phyloP scores from a whole-genome alignment of 2,329 filamentous ascomycete species.

The Helotiales sp. region DNA sequence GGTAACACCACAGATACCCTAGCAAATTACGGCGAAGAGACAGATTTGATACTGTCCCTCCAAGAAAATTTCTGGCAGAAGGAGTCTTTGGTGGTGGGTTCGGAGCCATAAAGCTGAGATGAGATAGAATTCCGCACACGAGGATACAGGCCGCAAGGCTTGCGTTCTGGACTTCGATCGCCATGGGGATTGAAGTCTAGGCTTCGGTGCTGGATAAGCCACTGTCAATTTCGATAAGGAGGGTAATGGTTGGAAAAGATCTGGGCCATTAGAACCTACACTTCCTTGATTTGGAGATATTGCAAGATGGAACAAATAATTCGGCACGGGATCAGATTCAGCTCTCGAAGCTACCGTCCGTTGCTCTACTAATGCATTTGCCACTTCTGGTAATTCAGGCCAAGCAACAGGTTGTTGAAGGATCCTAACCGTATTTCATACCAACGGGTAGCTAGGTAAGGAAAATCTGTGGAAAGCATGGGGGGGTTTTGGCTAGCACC shows the following conservation, averaged over 20 bases:
- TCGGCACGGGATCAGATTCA: not conserved
- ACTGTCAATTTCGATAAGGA: not conserved
- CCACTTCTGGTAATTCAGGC: not conserved
- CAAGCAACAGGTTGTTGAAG: too few species aligned
- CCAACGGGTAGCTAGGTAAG: too few species aligned
- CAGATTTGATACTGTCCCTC: not conserved
- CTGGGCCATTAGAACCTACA: not conserved
- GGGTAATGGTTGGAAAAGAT: too few species aligned
- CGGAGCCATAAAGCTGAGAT: conserved; percentile 21
- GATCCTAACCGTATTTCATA: too few species aligned
- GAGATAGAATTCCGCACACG: conserved; percentile 16
- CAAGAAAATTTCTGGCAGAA: conserved; percentile 5
- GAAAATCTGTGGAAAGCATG: too few species aligned
- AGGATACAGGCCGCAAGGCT: conserved; percentile 6
- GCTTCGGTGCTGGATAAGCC: not conserved
- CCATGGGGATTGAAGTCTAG: not conserved
- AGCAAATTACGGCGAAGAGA: not conserved
- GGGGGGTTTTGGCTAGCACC: too few species aligned
- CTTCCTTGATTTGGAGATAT: not conserved
- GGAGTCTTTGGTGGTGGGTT: conserved; percentile 18
- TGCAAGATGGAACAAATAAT: not conserved
- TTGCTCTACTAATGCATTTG: not conserved
- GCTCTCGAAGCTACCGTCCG: not conserved
- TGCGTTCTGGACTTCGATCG: conserved; percentile 6
- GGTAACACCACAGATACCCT: conserved; percentile 13